Evolutionary conservation across 2,329 filamentous ascomycete species (phyloP).

Genomic region (Cladobotryum protrusum): DNA sequence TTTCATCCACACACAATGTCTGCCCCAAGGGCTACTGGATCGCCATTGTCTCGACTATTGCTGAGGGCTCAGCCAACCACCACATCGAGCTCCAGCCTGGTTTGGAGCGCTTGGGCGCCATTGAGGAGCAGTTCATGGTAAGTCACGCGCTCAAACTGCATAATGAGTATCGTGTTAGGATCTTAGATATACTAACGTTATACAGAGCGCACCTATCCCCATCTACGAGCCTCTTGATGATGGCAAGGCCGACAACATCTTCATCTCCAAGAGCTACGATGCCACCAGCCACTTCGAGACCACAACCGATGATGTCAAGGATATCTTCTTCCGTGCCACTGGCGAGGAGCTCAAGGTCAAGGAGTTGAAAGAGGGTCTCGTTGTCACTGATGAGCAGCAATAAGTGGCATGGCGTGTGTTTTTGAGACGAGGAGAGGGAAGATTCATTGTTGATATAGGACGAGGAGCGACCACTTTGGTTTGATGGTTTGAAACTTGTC

Average conservation of each 20-base stretch:
- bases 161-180: neutral
- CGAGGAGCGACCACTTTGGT: conserved; percentile 3
- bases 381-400: conserved; percentile 62
- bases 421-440: neutral
- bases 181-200: neutral
- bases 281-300: conserved; percentile 98
- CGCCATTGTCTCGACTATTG: conserved; percentile 95
- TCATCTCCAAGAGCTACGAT: conserved; percentile 98
- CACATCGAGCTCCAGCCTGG: conserved; percentile 91
- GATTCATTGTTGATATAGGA: neutral
- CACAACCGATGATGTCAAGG: conserved; percentile 80
- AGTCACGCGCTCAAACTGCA: conserved; percentile 16
- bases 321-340: conserved; percentile 80
- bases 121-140: conserved; percentile 96
- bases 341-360: conserved; percentile 85
- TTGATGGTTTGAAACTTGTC: conserved; percentile 8
- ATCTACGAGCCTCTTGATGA: conserved; percentile 85
- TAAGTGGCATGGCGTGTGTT: neutral
- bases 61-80: conserved; percentile 86
- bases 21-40: conserved; percentile 99
- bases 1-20: conserved; percentile 94
- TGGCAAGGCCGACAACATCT: conserved; percentile 83
- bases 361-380: conserved; percentile 73
- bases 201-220: conserved; percentile 72
- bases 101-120: conserved; percentile 83